These are phyloP conservation scores for Primulina tabacum DNA, from an alignment of 257 asterid genomes.

Conservation along the genomic window DNA sequence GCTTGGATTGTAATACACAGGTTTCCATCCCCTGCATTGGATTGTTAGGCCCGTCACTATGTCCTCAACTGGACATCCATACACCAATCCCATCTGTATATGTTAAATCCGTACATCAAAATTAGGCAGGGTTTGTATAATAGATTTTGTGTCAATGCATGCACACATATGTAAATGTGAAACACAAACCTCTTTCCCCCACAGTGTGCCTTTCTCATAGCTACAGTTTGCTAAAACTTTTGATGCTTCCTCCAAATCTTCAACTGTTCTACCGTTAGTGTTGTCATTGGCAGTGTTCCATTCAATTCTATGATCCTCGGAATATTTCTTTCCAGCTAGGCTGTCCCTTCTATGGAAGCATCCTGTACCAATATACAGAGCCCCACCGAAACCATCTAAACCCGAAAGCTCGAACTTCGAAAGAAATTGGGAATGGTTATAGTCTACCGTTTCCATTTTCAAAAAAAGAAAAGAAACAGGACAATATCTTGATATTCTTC, in stretches of 20 bases:
- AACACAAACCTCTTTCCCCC: conserved; percentile 71
- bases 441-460: not conserved
- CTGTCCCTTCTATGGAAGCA: conserved; percentile 72
- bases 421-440: conserved; percentile 5
- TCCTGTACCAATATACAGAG: conserved; percentile 64
- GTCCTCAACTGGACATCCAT: conserved; percentile 82
- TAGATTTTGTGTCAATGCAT: not conserved
- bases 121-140: not conserved
- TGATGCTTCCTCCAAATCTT: conserved; percentile 57
- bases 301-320: conserved; percentile 23
- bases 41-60: conserved; percentile 72
- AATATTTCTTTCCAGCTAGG: conserved; percentile 42
- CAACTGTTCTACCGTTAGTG: conserved; percentile 24
- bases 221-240: conserved; percentile 56
- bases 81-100: conserved; percentile 73
- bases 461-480: not conserved
- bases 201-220: conserved; percentile 62
- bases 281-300: conserved; percentile 21
- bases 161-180: not conserved
- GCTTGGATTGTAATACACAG: conserved; percentile 57
- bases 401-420: conserved; percentile 64
- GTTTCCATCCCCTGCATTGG: conserved; percentile 88
- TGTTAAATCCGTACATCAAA: conserved; percentile 3
- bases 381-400: conserved; percentile 48
- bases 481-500: not conserved